These are phyloP conservation scores for Trichosporon faecale DNA, from an alignment of 1,284 basidiomycete genomes.

Conservation along the genomic window DNA sequence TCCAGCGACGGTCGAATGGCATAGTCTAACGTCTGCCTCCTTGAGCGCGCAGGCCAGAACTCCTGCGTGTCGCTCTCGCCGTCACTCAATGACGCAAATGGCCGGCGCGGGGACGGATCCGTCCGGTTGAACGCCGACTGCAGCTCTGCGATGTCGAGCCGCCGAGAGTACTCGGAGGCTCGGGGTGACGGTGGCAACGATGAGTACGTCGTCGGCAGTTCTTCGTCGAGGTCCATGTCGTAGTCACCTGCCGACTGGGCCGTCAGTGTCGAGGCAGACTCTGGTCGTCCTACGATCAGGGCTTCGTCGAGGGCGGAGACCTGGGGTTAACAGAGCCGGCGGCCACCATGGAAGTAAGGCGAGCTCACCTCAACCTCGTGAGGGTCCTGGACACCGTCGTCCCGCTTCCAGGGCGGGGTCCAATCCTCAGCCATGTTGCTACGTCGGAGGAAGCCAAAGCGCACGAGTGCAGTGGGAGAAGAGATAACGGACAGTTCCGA, in stretches of 20 bases:
- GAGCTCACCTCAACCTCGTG: constrained; percentile 16
- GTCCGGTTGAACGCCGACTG: constrained; percentile 5
- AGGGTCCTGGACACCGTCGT: constrained; percentile 5
- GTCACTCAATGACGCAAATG: neutral
- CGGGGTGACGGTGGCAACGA: constrained; percentile 45
- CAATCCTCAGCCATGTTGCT: neutral
- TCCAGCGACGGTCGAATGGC: neutral
- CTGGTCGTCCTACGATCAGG: neutral
- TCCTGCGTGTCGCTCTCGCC: constrained; percentile 15
- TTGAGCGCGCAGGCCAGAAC: constrained; percentile 23
- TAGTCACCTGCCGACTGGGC: neutral
- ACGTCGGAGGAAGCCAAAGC: neutral
- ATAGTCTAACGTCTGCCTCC: constrained; percentile 18
- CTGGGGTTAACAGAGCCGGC: neutral
- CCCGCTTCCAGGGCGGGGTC: constrained; percentile 3
- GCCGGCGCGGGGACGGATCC: constrained; percentile 1
- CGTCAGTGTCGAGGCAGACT: constrained; percentile 4
- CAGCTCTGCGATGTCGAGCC: constrained; percentile 3
- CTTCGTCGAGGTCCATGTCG: neutral
- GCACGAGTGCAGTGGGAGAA: neutral
- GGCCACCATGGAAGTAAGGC: too few species aligned
- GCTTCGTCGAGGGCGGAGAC: constrained; percentile 10
- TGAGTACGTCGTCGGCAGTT: constrained; percentile 38
- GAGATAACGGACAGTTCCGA: neutral
- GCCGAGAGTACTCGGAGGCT: neutral